Conservation (phyloP, 176 grass and related monocot species). For the Triticum dicoccoides region DNA sequence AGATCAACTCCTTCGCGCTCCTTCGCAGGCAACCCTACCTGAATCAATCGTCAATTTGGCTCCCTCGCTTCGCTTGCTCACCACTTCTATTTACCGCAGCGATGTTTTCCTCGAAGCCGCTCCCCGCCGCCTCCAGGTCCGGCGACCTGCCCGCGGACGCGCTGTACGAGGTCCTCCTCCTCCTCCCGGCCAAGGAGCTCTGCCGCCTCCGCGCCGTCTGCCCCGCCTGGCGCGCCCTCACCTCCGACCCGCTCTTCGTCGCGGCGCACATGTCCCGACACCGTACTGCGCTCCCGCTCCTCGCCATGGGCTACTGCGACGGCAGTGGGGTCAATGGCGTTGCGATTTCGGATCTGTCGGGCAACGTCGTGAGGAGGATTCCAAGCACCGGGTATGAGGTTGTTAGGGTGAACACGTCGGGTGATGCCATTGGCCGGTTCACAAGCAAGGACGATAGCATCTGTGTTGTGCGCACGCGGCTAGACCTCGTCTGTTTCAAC, state of each 20-base stretch:
- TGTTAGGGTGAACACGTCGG: neutral
- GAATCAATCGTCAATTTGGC: too few relatives aligned
- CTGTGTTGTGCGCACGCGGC: neutral
- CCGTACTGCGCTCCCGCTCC: neutral
- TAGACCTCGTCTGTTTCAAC: neutral
- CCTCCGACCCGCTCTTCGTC: neutral
- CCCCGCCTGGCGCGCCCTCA: neutral
- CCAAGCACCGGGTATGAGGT: neutral
- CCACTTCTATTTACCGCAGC: neutral
- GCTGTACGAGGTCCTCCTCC: neutral
- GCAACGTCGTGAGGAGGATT: neutral
- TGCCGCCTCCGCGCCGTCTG: conserved; percentile 12
- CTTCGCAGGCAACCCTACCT: too few relatives aligned
- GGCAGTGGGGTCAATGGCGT: neutral
- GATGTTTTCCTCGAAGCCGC: neutral
- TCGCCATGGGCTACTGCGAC: neutral
- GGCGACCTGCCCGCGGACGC: neutral
- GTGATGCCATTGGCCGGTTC: neutral
- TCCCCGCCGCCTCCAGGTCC: neutral
- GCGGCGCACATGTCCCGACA: neutral
- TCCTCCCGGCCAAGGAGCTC: neutral
- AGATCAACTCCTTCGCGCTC: too few relatives aligned
- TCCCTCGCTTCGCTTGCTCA: neutral
- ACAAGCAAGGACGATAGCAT: neutral
- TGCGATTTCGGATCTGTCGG: neutral